Conservation (phyloP, 495 filamentous ascomycete species). For the Lasiosphaeria ovina region DNA sequence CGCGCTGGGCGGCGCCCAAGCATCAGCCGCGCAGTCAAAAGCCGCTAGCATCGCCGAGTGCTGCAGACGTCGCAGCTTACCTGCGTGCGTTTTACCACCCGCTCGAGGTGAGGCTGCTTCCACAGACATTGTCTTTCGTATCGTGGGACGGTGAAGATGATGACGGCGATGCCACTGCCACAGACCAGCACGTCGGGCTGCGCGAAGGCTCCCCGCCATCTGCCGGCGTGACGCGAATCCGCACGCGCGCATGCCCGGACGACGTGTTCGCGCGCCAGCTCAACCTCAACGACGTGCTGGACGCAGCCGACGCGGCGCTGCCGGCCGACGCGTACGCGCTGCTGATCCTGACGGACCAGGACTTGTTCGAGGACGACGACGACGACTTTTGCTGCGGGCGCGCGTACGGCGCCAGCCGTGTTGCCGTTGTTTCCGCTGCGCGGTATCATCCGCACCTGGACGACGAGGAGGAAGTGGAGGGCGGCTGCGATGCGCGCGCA, state of each 20-base stretch:
- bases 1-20: slow-evolving; percentile 35
- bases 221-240: slow-evolving; percentile 46
- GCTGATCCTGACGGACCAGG: slow-evolving; percentile 56
- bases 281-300: slow-evolving; percentile 63
- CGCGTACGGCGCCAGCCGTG: slow-evolving; percentile 62
- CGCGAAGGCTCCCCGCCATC: slow-evolving; percentile 21
- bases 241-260: slow-evolving; percentile 50
- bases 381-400: slow-evolving; percentile 67
- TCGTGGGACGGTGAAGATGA: slow-evolving; percentile 38
- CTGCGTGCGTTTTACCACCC: slow-evolving; percentile 62
- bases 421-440: slow-evolving; percentile 58
- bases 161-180: slow-evolving; percentile 3
- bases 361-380: slow-evolving; percentile 65
- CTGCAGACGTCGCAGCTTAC: slow-evolving; percentile 49
- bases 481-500: background rate
- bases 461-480: background rate
- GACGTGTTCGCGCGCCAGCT: slow-evolving; percentile 51
- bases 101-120: slow-evolving; percentile 48
- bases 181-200: slow-evolving; percentile 42
- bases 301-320: slow-evolving; percentile 54
- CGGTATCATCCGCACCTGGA: slow-evolving; percentile 53
- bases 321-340: slow-evolving; percentile 61
- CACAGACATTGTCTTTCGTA: slow-evolving; percentile 38
- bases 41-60: slow-evolving; percentile 16
- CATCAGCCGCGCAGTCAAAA: slow-evolving; percentile 1